These are phyloP conservation scores for Yarrowia galli DNA, from an alignment of 1,139 yeast genomes.

Conservation along the genomic window DNA sequence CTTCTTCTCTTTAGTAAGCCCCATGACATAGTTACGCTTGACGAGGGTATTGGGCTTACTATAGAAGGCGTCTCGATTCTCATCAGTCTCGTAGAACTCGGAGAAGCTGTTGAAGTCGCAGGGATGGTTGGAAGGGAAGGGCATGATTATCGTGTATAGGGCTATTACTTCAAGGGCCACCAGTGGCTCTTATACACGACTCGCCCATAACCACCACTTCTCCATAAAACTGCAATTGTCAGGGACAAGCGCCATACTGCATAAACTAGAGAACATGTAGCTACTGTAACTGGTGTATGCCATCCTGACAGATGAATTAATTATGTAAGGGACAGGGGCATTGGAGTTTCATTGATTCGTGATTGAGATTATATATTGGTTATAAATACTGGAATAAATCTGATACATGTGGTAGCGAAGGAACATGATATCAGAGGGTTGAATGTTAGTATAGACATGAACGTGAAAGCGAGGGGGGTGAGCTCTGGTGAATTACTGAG, in stretches of 20 bases:
- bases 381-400: conserved; percentile 10
- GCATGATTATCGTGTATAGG: neutral
- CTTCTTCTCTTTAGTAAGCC: neutral
- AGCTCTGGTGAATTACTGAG: neutral
- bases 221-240: conserved; percentile 2
- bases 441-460: conserved; percentile 27
- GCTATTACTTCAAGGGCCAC: neutral
- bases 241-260: neutral
- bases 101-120: neutral
- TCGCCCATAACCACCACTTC: neutral
- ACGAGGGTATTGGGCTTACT: neutral
- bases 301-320: neutral
- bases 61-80: conserved; percentile 8
- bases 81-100: neutral
- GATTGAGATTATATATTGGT: conserved; percentile 6
- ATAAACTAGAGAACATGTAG: neutral
- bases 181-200: neutral
- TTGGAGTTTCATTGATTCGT: neutral
- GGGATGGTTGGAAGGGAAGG: neutral
- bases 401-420: neutral
- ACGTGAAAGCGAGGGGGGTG: neutral
- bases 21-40: neutral
- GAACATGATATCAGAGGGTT: neutral
- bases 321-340: neutral
- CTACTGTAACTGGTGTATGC: neutral